Evolutionary conservation across 371 early-diverging fungal species (phyloP).

Genomic region (Mortierella sp.): DNA sequence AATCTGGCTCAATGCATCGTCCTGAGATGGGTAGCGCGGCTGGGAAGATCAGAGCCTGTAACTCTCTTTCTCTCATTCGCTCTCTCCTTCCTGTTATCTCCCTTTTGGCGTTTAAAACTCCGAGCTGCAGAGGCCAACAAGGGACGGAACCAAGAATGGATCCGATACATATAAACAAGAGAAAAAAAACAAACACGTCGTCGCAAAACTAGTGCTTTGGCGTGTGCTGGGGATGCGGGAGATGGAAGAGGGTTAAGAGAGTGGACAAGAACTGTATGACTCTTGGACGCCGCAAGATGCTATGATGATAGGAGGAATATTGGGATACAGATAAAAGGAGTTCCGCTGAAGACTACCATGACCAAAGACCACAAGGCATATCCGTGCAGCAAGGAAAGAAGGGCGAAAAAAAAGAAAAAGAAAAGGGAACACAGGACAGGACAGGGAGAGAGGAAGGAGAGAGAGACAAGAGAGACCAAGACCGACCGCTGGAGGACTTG

Average conservation of each 20-base stretch:
- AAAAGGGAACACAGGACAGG: conserved; percentile 7
- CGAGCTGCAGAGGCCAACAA: not conserved
- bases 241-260: conserved; percentile 1
- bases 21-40: not conserved
- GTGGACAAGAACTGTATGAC: not conserved
- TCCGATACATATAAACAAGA: too few species aligned
- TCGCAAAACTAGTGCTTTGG: too few species aligned
- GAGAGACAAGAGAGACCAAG: not conserved
- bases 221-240: not conserved
- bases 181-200: too few species aligned
- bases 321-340: too few species aligned
- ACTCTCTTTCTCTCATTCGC: not conserved
- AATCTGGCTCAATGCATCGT: not conserved
- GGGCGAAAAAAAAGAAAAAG: not conserved
- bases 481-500: not conserved
- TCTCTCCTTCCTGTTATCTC: not conserved
- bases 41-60: not conserved
- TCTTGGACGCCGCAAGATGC: too few species aligned
- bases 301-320: too few species aligned
- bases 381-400: conserved; percentile 5
- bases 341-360: not conserved
- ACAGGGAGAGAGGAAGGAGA: not conserved
- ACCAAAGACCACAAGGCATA: not conserved
- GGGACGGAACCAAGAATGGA: not conserved
- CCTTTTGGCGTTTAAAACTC: not conserved